A percentile compares a stretch with the other conserved stretches of the same genome.
Conservation (phyloP, 2,329 filamentous ascomycete species). For the Microascus cirrosus region DNA sequence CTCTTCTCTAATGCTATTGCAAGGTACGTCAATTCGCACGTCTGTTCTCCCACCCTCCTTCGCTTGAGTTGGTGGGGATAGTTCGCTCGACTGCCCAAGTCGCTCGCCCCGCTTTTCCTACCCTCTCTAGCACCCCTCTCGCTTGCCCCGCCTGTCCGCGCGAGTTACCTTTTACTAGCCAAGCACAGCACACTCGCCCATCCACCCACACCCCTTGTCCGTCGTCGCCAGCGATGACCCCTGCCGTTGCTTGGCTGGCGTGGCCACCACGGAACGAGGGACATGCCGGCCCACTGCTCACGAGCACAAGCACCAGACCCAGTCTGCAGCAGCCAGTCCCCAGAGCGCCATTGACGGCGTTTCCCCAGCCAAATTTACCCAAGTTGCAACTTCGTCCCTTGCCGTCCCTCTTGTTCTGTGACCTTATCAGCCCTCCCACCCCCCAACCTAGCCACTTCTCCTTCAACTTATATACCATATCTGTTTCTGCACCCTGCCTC, state of each 20-base stretch:
- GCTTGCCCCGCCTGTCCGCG: neutral
- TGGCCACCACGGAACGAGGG: neutral
- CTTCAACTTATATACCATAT: neutral
- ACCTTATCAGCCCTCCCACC: neutral
- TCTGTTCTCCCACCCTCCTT: neutral
- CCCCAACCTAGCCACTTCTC: neutral
- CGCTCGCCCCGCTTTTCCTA: conserved; percentile 4
- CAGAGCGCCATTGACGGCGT: neutral
- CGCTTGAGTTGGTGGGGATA: neutral
- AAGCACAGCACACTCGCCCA: conserved; percentile 3
- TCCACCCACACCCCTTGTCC: conserved; percentile 1
- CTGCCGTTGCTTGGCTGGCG: conserved; percentile 2
- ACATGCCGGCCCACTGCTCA: neutral
- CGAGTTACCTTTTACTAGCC: conserved; percentile 1
- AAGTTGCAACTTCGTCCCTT: neutral
- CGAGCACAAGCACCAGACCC: conserved; percentile 4
- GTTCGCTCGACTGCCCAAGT: neutral
- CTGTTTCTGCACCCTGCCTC: neutral
- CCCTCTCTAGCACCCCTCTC: neutral
- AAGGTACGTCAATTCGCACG: neutral
- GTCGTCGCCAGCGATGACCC: neutral
- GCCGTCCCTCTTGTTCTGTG: neutral
- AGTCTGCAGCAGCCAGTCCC: neutral
- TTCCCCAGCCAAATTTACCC: neutral
- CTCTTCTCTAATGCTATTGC: conserved; percentile 1